Evolutionary conservation across 2,329 filamentous ascomycete species (phyloP).

Genomic region (Shiraia bambusicola): DNA sequence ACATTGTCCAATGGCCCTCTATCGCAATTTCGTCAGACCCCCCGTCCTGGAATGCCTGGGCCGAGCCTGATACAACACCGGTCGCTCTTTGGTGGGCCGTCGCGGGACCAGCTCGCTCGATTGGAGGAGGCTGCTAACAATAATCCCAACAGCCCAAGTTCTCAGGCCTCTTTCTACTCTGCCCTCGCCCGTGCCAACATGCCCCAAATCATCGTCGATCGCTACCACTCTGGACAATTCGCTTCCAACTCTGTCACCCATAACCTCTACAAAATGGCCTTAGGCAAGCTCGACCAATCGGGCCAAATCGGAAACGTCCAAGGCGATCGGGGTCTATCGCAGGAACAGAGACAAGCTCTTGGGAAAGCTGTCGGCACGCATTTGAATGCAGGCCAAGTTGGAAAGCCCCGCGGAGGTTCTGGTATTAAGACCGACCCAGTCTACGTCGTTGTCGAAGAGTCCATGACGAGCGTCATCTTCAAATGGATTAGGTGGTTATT

Average conservation of each 20-base stretch:
- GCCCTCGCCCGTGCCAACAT: constrained; percentile 87
- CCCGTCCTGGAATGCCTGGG: constrained; percentile 37
- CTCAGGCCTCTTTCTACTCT: constrained; percentile 93
- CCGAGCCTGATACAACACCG: constrained; percentile 48
- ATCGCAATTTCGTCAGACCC: constrained; percentile 32
- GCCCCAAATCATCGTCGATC: constrained; percentile 87
- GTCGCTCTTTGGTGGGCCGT: constrained; percentile 50
- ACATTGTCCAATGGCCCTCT: constrained; percentile 39
- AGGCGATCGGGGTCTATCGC: constrained; percentile 46
- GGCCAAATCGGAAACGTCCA: constrained; percentile 33
- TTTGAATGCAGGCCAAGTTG: constrained; percentile 66
- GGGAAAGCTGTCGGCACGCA: constrained; percentile 79
- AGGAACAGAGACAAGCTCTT: constrained; percentile 72
- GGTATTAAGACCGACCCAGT: constrained; percentile 83
- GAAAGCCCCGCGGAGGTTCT: constrained; percentile 57
- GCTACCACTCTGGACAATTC: constrained; percentile 84
- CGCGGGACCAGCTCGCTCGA: constrained; percentile 69
- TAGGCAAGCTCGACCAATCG: constrained; percentile 61
- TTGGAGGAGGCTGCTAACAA: constrained; percentile 91
- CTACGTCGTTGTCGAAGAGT: constrained; percentile 94
- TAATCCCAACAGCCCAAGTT: constrained; percentile 81
- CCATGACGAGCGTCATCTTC: constrained; percentile 74
- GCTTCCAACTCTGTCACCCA: constrained; percentile 79
- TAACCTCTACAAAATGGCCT: constrained; percentile 73
- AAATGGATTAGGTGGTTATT: constrained; percentile 88